Base-by-base conservation (phyloP, 805 yeast species). In the Isabelozyma pseudorhagii region DNA sequence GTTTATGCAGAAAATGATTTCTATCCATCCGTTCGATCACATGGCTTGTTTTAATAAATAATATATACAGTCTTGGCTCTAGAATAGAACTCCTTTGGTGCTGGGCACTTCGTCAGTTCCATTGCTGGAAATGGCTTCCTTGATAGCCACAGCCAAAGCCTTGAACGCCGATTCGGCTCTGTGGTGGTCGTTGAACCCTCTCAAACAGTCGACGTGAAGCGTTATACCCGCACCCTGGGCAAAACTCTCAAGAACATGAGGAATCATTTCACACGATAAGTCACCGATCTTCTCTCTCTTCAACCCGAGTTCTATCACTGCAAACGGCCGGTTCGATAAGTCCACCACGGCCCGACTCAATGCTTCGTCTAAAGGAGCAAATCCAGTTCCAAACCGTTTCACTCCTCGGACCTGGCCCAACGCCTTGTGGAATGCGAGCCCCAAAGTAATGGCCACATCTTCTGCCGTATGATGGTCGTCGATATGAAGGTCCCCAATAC, bases 391-490 rank as follows among this genome's bases (percentile, higher is more conserved):
- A 63, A 93, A 94, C 58, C 99, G 80, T 68, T 89, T 89, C 50
- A 93, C 91, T 48, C 99, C 99, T 58, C 82, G 81, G 17, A 93
- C 87, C 29, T 84, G 87, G 18, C 97, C 98, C 52, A 94, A 69
- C 1, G 98, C 98, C 58, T 85, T 72, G 61, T 90, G 87, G 74
- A 94, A 91, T 8, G 97, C 94, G 60, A 76, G 75, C 8, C 99
- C 99, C 34, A 94, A 72, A 0, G 97, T 91, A 58, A 94, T 89
- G 42, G 93, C 97, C 54, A 90, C 89, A 70, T 94, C 99, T 68
- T 94, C 99, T 4, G 97, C 87, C 1, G 96, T 84, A 70, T 94
- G 99, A 68, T 94, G 99, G 69, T 94, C 99, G 68, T 94, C 99
- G 48, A 94, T 92, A 68, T 91, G 96, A 58, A 91, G 74, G 67